These are phyloP conservation scores for Colletotrichum cuscutae DNA, from an alignment of 2,329 filamentous ascomycete species.

Conservation along the genomic window DNA sequence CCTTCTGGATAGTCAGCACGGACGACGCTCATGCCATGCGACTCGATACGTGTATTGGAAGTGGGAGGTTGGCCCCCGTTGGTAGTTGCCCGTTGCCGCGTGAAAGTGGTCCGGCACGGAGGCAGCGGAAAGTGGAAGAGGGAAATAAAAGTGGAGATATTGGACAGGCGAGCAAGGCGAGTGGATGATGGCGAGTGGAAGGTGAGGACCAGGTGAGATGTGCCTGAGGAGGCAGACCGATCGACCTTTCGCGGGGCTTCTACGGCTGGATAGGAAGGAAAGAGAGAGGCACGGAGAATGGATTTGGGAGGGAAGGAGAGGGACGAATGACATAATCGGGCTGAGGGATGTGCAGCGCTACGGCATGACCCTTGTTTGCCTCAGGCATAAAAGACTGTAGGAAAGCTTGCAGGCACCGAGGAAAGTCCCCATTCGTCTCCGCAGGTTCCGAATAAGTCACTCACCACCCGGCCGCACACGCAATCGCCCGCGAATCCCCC, in stretches of 20 bases:
- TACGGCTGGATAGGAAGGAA: background rate
- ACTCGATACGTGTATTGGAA: constrained; percentile 1
- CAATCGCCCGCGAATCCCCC: background rate
- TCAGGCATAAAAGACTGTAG: background rate
- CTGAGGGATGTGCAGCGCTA: background rate
- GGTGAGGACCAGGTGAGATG: background rate
- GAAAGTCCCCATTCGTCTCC: constrained; percentile 16
- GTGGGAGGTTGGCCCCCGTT: background rate
- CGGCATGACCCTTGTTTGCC: background rate
- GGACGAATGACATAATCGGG: constrained; percentile 26
- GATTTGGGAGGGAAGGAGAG: background rate
- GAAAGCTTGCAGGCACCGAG: background rate
- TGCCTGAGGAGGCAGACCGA: background rate
- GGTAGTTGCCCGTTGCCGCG: background rate
- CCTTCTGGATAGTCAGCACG: background rate
- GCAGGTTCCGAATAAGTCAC: constrained; percentile 26
- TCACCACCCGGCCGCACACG: background rate
- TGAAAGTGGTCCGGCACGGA: background rate
- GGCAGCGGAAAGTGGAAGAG: background rate
- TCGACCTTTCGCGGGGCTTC: constrained; percentile 17
- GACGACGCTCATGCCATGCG: constrained; percentile 9
- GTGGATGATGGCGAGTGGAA: background rate
- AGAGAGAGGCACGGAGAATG: too few species aligned
- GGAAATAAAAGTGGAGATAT: background rate
- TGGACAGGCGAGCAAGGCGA: background rate